Percentiles rank a stretch among this genome's conserved stretches.
These are phyloP conservation scores for Solanum pennellii DNA, from an alignment of 257 asterid genomes.

Conservation along the genomic window DNA sequence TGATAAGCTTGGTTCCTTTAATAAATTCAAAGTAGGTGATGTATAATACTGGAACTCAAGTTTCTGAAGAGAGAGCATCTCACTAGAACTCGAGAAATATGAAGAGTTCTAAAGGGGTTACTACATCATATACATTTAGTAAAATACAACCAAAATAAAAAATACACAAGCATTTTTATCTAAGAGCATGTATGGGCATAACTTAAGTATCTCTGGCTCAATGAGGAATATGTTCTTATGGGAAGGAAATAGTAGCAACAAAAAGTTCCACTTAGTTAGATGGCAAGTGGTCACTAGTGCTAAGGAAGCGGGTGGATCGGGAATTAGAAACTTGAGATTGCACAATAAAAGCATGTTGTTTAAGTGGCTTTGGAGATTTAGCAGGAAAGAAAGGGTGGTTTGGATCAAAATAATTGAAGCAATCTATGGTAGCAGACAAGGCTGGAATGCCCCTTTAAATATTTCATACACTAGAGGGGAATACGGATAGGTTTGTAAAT, in stretches of 20 bases:
- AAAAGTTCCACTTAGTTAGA: not conserved
- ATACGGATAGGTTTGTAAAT: not conserved
- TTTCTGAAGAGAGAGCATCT: not conserved
- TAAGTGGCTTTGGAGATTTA: not conserved
- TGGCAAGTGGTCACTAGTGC: not conserved
- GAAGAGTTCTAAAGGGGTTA: not conserved
- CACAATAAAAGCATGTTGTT: not conserved
- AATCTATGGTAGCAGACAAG: not conserved
- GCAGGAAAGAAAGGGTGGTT: not conserved
- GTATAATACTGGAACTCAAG: not conserved
- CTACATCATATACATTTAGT: not conserved
- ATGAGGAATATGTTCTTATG: not conserved
- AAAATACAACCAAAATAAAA: not conserved
- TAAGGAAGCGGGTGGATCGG: not conserved
- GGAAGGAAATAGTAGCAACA: not conserved
- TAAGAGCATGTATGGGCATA: not conserved
- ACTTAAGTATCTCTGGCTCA: not conserved
- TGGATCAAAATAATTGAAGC: not conserved
- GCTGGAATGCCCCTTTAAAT: not conserved
- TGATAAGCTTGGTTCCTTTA: not conserved
- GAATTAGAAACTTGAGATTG: not conserved
- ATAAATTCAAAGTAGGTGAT: not conserved
- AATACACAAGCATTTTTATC: not conserved
- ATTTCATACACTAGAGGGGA: not conserved
- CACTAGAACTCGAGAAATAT: not conserved